Evolutionary conservation across 108 stramenopile species (phyloP).

Genomic region (Pseudonitzschia delicatissima): DNA sequence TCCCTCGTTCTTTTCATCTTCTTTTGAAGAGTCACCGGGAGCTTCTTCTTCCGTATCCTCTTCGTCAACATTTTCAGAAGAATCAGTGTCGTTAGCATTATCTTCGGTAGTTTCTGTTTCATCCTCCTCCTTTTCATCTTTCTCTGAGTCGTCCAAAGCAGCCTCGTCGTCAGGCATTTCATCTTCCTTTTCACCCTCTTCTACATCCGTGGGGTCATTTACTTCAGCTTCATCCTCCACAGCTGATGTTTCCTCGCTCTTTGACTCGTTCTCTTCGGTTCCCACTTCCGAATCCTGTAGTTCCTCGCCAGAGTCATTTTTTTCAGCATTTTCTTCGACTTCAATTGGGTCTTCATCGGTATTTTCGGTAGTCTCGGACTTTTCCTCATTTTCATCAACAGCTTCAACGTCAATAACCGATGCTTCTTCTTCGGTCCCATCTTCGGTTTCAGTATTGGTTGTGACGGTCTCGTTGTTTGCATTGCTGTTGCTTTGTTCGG

Average conservation of each 20-base stretch:
- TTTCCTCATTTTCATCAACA: not conserved
- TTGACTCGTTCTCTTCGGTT: not conserved
- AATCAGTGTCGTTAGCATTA: not conserved
- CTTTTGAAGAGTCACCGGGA: not conserved
- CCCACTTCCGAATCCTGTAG: not conserved
- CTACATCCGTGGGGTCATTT: not conserved
- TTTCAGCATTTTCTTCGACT: not conserved
- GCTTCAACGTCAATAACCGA: no score
- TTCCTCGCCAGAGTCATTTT: not conserved
- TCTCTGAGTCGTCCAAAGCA: not conserved
- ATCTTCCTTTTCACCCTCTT: conserved; percentile 1
- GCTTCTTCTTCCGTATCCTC: not conserved
- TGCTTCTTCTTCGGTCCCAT: no score
- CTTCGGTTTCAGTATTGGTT: no score
- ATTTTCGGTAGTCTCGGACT: no score
- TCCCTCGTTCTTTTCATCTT: conserved; percentile 4
- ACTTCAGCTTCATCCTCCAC: not conserved
- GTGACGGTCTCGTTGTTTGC: no score
- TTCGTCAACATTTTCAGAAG: not conserved
- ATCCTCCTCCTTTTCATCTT: not conserved
- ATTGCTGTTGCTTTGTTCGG: no score
- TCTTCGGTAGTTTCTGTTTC: not conserved
- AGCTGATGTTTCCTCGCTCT: not conserved
- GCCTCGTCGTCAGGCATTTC: not conserved
- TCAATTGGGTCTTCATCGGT: not conserved